These are phyloP conservation scores for Alternaria tenuissima DNA, from an alignment of 2,329 filamentous ascomycete species.

Conservation along the genomic window DNA sequence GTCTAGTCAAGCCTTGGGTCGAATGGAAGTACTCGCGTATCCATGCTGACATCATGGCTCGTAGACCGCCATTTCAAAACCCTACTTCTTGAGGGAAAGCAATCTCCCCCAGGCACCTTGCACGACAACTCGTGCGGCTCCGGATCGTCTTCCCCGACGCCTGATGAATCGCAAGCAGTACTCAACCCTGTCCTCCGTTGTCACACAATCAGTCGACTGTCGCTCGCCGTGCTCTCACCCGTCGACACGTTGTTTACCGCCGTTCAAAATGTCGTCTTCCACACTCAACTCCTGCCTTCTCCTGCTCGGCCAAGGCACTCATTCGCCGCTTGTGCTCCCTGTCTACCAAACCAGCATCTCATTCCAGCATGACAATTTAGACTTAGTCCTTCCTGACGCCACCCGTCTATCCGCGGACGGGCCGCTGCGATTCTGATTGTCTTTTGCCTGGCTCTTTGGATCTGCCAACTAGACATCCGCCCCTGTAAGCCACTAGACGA, in stretches of 20 bases:
- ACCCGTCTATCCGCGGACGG: constrained; percentile 49
- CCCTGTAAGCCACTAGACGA: constrained; percentile 29
- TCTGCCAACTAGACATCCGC: constrained; percentile 36
- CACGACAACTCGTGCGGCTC: constrained; percentile 17
- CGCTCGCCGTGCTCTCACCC: constrained; percentile 22
- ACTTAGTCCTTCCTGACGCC: constrained; percentile 34
- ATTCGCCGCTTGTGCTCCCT: constrained; percentile 30
- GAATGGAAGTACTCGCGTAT: constrained; percentile 7
- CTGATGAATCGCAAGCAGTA: constrained; percentile 12
- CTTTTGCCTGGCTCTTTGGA: constrained; percentile 27
- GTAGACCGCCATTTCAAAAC: constrained; percentile 42
- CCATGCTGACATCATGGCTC: constrained; percentile 19
- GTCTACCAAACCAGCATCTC: constrained; percentile 29
- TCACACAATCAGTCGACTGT: constrained; percentile 26
- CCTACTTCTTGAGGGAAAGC: constrained; percentile 19
- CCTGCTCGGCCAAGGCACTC: constrained; percentile 23
- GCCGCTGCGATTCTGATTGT: constrained; percentile 46
- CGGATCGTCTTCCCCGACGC: constrained; percentile 27
- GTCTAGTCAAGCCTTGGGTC: background rate
- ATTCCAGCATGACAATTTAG: constrained; percentile 36
- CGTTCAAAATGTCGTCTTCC: constrained; percentile 10
- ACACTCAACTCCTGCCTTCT: constrained; percentile 16
- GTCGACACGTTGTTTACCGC: constrained; percentile 42
- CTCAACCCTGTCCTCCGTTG: constrained; percentile 26
- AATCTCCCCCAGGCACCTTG: constrained; percentile 21